phyloP scores from a whole-genome alignment of 2,329 filamentous ascomycete species.

The Fusarium agapanthi region DNA sequence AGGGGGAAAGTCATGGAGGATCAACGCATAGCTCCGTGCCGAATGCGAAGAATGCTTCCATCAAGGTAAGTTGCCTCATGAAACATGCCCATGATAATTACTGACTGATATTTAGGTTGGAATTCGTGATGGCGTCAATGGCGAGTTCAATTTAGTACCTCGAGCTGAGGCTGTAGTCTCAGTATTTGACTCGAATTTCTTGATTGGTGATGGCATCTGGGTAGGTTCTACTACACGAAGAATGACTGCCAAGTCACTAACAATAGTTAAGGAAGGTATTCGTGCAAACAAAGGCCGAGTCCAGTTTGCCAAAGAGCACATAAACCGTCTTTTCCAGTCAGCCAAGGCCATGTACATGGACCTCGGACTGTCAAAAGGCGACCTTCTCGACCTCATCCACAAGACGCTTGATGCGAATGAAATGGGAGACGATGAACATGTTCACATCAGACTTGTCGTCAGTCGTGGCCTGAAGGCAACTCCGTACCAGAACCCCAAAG shows the following conservation, averaged over 20 bases:
- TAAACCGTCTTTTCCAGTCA: not conserved
- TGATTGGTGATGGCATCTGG: conserved; percentile 7
- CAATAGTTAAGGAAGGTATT: not conserved
- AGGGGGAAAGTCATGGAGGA: not conserved
- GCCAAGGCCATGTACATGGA: conserved; percentile 12
- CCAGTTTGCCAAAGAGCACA: not conserved
- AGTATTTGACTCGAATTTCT: conserved; percentile 5
- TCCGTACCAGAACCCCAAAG: not conserved
- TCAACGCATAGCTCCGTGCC: conserved; percentile 9
- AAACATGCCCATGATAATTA: fast-evolving
- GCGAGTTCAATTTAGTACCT: not conserved
- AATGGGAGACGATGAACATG: not conserved
- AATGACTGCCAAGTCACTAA: no score
- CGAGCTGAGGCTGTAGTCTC: not conserved
- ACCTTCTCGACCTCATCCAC: not conserved
- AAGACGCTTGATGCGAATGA: not conserved
- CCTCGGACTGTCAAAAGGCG: not conserved
- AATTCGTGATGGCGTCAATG: not conserved
- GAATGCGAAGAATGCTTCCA: not conserved
- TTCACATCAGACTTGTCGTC: not conserved
- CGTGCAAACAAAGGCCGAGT: conserved; percentile 12
- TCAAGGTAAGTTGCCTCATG: fast-evolving
- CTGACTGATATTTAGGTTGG: fast-evolving
- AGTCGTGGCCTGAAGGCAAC: not conserved
- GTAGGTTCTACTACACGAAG: no score